Base-by-base conservation (phyloP, 1,284 basidiomycete genomes). In the Ustilago trichophora region DNA sequence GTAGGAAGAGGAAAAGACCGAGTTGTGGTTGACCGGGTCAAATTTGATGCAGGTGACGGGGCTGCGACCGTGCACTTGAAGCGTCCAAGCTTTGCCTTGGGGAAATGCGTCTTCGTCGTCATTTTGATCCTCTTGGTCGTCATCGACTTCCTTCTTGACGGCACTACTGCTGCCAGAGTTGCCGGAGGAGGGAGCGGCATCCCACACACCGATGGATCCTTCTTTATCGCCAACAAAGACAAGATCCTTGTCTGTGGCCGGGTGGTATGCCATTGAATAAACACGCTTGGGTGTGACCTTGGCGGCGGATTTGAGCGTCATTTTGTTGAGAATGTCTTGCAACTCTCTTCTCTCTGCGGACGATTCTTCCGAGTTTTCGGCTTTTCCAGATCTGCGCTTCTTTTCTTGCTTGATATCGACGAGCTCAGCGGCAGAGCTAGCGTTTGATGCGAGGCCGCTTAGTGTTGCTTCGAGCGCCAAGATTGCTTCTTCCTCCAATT, bases 141-240 rank as follows among this genome's bases (percentile, higher is more conserved):
- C 55, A 10, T 34, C 16, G 13, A 55, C 40, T 24, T 63, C 57
- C 11, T 53, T 50, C n/a, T 64, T 70, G n/a, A 62, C 45, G 3
- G 18, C 48, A 26, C 21, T 24, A n/a, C n/a, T n/a, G n/a, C n/a
- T n/a, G 13, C 33, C 36, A 29, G 37, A 22, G 12, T 38, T 1
- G 4, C 38, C 42, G 1, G 57, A 11, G 8, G 41, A 42, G 1
- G 66, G 64, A 8, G 52, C 37, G 11, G 77, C 73, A 35, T 80
- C 75, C 78, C 78, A 80, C 0, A 80, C 64, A 8, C 78, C 76
- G 24, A 80, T 67, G 4, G 48, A 46, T 3, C 78, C 78, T 32
- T 76, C 75, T 42, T 78, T 78, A 51, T 80, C 78, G 11, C 77
- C 78, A 6, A 73, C 66, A 41, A 80, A 80, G 13, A 80, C 37